phyloP scores from a whole-genome alignment of 2,329 filamentous ascomycete genomes.

The Aspergillus pseudoviridinutans region DNA sequence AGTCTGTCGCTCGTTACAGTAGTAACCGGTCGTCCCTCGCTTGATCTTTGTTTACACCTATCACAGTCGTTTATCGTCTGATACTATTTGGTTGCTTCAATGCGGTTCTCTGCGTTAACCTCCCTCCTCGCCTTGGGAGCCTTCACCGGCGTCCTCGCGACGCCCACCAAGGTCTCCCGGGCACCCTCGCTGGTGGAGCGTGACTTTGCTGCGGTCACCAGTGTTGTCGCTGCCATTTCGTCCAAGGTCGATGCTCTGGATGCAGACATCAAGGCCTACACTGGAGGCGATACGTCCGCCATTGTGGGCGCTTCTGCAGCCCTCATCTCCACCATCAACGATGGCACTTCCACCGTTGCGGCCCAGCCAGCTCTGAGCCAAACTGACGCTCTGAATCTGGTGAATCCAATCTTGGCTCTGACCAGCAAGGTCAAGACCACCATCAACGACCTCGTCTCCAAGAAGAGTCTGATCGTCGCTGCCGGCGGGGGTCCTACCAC shows the following conservation, averaged over 20 bases:
- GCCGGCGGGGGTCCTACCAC: background rate
- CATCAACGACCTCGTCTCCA: background rate
- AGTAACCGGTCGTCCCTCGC: background rate
- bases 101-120: background rate
- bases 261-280: constrained; percentile 18
- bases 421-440: constrained; percentile 15
- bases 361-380: constrained; percentile 11
- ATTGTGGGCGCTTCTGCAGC: constrained; percentile 14
- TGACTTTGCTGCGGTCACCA: constrained; percentile 11
- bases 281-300: constrained; percentile 10
- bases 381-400: constrained; percentile 20
- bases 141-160: constrained; percentile 9
- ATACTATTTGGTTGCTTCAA: background rate
- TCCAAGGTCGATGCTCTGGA: constrained; percentile 13
- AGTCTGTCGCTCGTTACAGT: background rate
- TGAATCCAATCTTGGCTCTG: constrained; percentile 16
- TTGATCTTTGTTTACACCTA: background rate
- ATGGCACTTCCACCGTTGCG: constrained; percentile 16
- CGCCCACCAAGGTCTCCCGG: constrained; percentile 6
- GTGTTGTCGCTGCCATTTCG: constrained; percentile 12
- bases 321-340: constrained; percentile 17
- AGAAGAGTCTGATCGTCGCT: background rate
- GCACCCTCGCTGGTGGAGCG: constrained; percentile 9
- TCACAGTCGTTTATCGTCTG: background rate
- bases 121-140: constrained; percentile 9